Evolutionary conservation across 345 rosid species (phyloP).

Genomic region (Lumnitzera littorea): DNA sequence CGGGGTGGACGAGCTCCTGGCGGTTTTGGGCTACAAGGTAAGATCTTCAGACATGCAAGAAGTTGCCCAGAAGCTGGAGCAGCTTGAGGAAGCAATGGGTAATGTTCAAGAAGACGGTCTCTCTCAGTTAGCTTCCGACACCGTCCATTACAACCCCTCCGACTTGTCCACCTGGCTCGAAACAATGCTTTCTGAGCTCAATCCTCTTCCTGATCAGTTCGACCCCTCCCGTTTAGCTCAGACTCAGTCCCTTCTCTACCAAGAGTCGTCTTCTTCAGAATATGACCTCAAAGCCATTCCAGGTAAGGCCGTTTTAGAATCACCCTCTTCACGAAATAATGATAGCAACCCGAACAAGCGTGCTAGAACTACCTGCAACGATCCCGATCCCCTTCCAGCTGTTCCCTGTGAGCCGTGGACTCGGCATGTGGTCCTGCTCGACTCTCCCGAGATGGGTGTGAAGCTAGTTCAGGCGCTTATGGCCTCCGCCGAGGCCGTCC

Average conservation of each 20-base stretch:
- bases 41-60: conserved; percentile 76
- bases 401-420: conserved; percentile 21
- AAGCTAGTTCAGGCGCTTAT: conserved; percentile 65
- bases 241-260: conserved; percentile 1
- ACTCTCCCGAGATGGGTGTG: conserved; percentile 75
- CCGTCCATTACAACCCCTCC: conserved; percentile 76
- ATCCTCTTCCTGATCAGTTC: conserved; percentile 42
- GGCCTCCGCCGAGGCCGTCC: conserved; percentile 84
- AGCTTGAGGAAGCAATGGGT: conserved; percentile 62
- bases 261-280: conserved; percentile 35
- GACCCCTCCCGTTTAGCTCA: conserved; percentile 3
- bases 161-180: conserved; percentile 66
- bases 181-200: conserved; percentile 56
- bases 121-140: conserved; percentile 48
- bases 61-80: conserved; percentile 81
- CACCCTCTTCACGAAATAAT: conserved; percentile 5
- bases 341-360: not conserved
- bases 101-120: conserved; percentile 51
- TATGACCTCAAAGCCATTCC: conserved; percentile 72
- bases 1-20: conserved; percentile 70
- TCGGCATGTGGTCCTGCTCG: conserved; percentile 53
- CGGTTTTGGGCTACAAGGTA: conserved; percentile 68
- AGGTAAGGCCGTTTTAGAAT: conserved; percentile 49
- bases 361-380: not conserved
- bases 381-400: conserved; percentile 1